Percentiles rank a stretch among this genome's conserved stretches.
Conservation (phyloP, 805 yeast species). For the Suhomyces sp. region DNA sequence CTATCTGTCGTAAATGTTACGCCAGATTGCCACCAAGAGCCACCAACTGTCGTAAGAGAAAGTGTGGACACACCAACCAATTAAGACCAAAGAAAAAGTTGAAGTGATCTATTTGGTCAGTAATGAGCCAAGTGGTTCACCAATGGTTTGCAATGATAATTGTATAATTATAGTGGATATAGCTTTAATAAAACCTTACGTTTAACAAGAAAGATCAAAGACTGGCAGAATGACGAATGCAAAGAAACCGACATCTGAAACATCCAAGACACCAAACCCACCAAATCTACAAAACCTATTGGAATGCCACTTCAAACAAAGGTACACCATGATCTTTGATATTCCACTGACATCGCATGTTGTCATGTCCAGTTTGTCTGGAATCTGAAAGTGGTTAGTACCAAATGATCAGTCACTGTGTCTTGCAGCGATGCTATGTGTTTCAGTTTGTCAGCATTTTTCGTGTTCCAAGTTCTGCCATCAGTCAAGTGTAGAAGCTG, state of each 20-base stretch:
- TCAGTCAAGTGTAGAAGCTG: neutral
- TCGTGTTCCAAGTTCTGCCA: neutral
- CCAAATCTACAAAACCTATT: neutral
- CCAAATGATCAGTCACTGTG: neutral
- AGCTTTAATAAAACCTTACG: conserved; percentile 5
- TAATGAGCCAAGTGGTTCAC: neutral
- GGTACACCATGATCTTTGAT: neutral
- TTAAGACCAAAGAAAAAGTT: conserved; percentile 99
- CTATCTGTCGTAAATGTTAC: conserved; percentile 99
- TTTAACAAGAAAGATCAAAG: neutral
- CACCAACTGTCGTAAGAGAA: conserved; percentile 99
- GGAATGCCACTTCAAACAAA: neutral
- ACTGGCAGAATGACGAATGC: neutral
- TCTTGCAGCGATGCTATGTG: neutral
- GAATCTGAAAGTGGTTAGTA: too few species aligned
- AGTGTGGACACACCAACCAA: conserved; percentile 99
- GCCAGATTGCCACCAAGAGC: conserved; percentile 99
- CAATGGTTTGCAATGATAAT: neutral
- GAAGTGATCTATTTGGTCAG: conserved; percentile 56
- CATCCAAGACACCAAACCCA: neutral
- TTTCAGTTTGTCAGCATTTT: neutral
- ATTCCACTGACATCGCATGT: too few species aligned
- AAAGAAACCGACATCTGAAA: neutral
- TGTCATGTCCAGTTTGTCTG: too few species aligned
- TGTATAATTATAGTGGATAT: neutral